Evolutionary conservation across 371 early-diverging fungal species (phyloP).

Genomic region (Blakeslea trispora): DNA sequence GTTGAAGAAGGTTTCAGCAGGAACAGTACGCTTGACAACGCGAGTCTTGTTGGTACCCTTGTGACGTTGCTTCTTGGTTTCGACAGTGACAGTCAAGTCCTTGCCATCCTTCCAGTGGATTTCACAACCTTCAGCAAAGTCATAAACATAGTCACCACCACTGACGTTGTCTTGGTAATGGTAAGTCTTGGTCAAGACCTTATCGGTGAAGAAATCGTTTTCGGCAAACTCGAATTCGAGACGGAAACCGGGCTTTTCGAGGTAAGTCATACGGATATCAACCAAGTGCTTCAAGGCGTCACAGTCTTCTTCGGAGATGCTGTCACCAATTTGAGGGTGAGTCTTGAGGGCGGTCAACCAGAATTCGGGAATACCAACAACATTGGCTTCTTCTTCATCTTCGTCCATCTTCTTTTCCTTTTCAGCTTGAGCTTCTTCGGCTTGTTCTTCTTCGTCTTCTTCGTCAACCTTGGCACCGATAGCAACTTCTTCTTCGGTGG

Average conservation of each 20-base stretch:
- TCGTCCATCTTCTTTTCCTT: constrained; percentile 13
- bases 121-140: constrained; percentile 84
- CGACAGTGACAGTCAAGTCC: constrained; percentile 87
- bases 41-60: constrained; percentile 98
- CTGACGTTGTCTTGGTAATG: constrained; percentile 73
- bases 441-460: constrained; percentile 49
- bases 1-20: constrained; percentile 92
- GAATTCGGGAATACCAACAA: constrained; percentile 80
- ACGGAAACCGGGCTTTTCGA: constrained; percentile 89
- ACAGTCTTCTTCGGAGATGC: constrained; percentile 90
- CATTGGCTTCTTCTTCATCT: constrained; percentile 36
- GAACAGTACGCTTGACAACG: constrained; percentile 93
- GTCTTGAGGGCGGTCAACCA: constrained; percentile 93
- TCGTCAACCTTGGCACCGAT: constrained; percentile 63
- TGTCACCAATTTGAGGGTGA: constrained; percentile 74
- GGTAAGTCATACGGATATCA: constrained; percentile 83
- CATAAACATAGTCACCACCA: constrained; percentile 84
- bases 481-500: constrained; percentile 82
- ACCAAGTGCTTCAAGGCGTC: constrained; percentile 79
- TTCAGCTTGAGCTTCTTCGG: constrained; percentile 41
- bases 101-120: constrained; percentile 97
- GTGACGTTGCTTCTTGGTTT: constrained; percentile 97
- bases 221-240: constrained; percentile 89
- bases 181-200: constrained; percentile 88
- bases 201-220: constrained; percentile 90